Evolutionary conservation across 2,329 filamentous ascomycete genomes (phyloP), one percentile per base, ranked within the genome.

Genomic region (Sporothrix dimorphospora): DNA sequence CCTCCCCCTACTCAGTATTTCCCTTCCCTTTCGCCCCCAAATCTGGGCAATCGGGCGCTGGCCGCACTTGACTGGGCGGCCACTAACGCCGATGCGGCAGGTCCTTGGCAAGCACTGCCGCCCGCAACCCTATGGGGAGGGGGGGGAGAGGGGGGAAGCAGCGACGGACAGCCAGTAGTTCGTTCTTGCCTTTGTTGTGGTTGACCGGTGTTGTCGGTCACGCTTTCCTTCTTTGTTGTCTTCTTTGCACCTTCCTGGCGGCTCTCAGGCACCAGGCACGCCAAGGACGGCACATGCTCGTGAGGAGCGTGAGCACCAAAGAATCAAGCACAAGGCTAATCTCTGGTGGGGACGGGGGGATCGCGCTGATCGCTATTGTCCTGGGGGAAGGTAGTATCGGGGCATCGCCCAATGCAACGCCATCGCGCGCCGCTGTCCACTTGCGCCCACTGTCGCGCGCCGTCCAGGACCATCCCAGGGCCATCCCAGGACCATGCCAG

Each of bases 351-450:
- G 24, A 47, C 49, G 63, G 61, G 63, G 45, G 6, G 42, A 66
- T 66, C 40, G 45, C 19, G 65, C 45, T 53, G 65, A 67, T 67
- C 65, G 65, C 42, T 67, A 42, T 47, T 55, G 66, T 68, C 27
- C 30, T 19, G 66, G 66, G 66, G 49, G 66, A 69, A 69, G 66
- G 66, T 69, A 69, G 66, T 69, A 69, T 69, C 24, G 47, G 47
- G 19, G 14, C 55, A 38, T 30, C 14, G 24, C 24, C 42, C 21
- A 42, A 49, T 49, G 63, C 42, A 14, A 49, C 42, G 4, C 21
- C 55, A 61, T 34, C 30, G 30, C 30, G 30, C 30, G 30, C 3
- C 30, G 30, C 6, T 34, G 30, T 45, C 42, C 4, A 12, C 47
- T n/a, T n/a, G n/a, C n/a, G n/a, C n/a, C n/a, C n/a, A n/a, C n/a